phyloP scores from a whole-genome alignment of 345 rosid genomes.

The Corymbia maculata region DNA sequence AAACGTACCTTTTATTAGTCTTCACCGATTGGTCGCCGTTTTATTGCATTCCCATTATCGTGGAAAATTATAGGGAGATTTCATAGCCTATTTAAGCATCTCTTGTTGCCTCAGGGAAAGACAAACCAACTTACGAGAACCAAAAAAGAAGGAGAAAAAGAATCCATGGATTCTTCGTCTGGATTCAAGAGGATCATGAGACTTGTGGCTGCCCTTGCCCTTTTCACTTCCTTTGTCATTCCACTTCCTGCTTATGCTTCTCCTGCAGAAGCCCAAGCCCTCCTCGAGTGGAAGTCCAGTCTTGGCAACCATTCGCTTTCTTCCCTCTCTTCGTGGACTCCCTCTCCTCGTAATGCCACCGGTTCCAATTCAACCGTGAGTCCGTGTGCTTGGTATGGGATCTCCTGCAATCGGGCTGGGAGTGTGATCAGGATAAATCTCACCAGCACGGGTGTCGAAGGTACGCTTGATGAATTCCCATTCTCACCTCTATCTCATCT shows the following conservation, averaged over 20 bases:
- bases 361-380: not conserved
- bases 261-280: conserved; percentile 2
- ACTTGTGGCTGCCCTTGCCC: not conserved
- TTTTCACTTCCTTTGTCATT: not conserved
- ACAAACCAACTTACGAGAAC: not conserved
- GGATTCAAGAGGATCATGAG: not conserved
- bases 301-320: not conserved
- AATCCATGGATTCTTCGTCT: not conserved
- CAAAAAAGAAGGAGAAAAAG: not conserved
- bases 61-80: not conserved
- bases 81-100: not conserved
- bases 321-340: conserved; percentile 6
- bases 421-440: not conserved
- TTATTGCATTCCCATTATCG: too few species aligned
- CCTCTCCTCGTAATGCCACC: not conserved
- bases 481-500: conserved; percentile 14
- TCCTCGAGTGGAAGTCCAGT: conserved; percentile 1
- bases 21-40: too few species aligned
- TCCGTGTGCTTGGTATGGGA: conserved; percentile 10
- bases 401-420: not conserved
- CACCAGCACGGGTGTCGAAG: not conserved
- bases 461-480: conserved; percentile 6
- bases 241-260: not conserved
- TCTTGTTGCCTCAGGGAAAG: not conserved
- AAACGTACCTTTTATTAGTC: too few species aligned